phyloP scores from a whole-genome alignment of 768 basidiomycete species.

The Tricholoma saponaceum region DNA sequence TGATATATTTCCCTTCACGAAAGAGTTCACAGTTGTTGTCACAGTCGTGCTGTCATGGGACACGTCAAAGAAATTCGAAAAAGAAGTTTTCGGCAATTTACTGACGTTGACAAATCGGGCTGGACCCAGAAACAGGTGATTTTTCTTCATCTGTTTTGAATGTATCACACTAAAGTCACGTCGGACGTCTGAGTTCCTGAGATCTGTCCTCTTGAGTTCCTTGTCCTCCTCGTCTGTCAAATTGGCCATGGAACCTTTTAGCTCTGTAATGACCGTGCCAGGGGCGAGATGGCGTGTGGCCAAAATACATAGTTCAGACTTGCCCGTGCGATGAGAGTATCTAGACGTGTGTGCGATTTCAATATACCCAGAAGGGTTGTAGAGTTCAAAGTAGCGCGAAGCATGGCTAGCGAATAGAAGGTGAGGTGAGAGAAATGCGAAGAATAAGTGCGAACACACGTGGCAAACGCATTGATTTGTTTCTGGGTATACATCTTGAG shows the following conservation, averaged over 20 bases:
- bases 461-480: constrained; percentile 89
- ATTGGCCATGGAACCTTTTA: constrained; percentile 89
- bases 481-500: constrained; percentile 72
- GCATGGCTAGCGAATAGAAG: constrained; percentile 57
- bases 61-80: constrained; percentile 18
- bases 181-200: constrained; percentile 71
- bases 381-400: constrained; percentile 85
- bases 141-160: constrained; percentile 89
- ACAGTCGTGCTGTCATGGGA: constrained; percentile 70
- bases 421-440: constrained; percentile 19
- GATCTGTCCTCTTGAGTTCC: constrained; percentile 80
- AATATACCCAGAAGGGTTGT: constrained; percentile 77
- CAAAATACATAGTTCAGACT: constrained; percentile 84
- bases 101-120: constrained; percentile 91
- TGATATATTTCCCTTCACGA: constrained; percentile 86
- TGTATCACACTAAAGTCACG: constrained; percentile 91
- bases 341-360: constrained; percentile 88
- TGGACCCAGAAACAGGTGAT: constrained; percentile 86
- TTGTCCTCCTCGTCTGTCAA: constrained; percentile 82
- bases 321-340: constrained; percentile 83
- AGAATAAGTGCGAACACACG: constrained; percentile 52
- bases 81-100: constrained; percentile 18
- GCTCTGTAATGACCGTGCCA: constrained; percentile 75
- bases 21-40: constrained; percentile 87
- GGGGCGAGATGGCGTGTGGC: constrained; percentile 69